Evolutionary conservation across 257 asterid species (phyloP).

Genomic region (Nicotiana otophora): DNA sequence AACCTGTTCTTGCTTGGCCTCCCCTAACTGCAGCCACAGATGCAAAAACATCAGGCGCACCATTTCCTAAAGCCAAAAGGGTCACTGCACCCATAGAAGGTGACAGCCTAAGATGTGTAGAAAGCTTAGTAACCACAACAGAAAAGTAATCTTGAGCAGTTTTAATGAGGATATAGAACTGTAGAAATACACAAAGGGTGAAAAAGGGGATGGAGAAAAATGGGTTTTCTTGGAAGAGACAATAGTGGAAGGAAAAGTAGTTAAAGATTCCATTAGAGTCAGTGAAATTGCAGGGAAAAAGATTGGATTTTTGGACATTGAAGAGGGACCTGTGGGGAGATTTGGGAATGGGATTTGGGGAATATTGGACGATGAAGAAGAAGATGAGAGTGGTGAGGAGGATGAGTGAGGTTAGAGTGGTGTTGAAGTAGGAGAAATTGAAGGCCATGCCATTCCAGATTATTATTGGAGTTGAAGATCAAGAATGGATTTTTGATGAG

Average conservation of each 20-base stretch:
- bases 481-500: not conserved
- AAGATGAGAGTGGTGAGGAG: constrained; percentile 40
- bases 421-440: constrained; percentile 29
- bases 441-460: constrained; percentile 74
- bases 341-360: constrained; percentile 12
- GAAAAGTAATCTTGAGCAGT: constrained; percentile 93
- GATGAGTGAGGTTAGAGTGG: constrained; percentile 34
- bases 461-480: not conserved
- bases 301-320: constrained; percentile 8
- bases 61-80: constrained; percentile 87
- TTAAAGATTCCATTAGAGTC: constrained; percentile 54
- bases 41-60: constrained; percentile 96
- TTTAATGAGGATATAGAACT: constrained; percentile 78
- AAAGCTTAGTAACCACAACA: constrained; percentile 74
- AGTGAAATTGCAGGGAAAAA: constrained; percentile 27
- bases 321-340: constrained; percentile 26
- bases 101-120: constrained; percentile 55
- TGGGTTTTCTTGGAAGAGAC: constrained; percentile 45
- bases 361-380: constrained; percentile 38
- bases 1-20: constrained; percentile 84
- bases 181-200: constrained; percentile 44
- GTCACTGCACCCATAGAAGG: constrained; percentile 99
- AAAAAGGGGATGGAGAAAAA: constrained; percentile 62
- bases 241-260: constrained; percentile 55
- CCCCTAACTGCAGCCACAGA: constrained; percentile 90